These are phyloP conservation scores for Tinospora cordifolia DNA, from an alignment of 164 flowering plant genomes.

Conservation along the genomic window DNA sequence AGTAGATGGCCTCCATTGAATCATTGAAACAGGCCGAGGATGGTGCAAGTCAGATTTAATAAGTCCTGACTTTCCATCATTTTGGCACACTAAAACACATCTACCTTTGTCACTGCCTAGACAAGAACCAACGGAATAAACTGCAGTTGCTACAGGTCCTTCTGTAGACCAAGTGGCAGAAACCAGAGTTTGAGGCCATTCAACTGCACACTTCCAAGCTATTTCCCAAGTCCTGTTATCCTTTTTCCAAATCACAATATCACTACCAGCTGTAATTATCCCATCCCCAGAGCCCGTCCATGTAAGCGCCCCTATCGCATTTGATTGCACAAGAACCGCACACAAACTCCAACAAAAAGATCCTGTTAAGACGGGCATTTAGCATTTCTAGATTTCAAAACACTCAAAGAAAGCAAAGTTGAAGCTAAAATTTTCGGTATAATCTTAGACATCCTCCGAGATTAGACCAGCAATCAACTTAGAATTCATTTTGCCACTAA, in stretches of 20 bases:
- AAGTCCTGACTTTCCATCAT: slow-evolving; percentile 36
- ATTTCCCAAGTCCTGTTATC: slow-evolving; percentile 64
- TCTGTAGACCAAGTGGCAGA: slow-evolving; percentile 74
- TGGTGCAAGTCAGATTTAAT: slow-evolving; percentile 47
- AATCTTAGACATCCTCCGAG: background rate
- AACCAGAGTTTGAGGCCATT: slow-evolving; percentile 63
- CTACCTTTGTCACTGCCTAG: slow-evolving; percentile 19
- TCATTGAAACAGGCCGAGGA: slow-evolving; percentile 69
- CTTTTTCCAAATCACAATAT: slow-evolving; percentile 74
- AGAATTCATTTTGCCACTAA: background rate
- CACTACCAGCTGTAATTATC: slow-evolving; percentile 65
- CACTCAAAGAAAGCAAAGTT: background rate
- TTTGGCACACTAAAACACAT: slow-evolving; percentile 44
- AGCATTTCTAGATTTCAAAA: slow-evolving; percentile 6
- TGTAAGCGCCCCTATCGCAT: slow-evolving; percentile 54
- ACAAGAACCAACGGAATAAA: slow-evolving; percentile 25
- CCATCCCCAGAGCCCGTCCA: slow-evolving; percentile 99
- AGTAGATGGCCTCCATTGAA: slow-evolving; percentile 81
- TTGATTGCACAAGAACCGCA: slow-evolving; percentile 58
- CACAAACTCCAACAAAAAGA: slow-evolving; percentile 94
- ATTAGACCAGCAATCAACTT: background rate
- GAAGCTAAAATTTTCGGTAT: background rate
- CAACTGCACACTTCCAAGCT: slow-evolving; percentile 60
- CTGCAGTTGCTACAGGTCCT: slow-evolving; percentile 66
- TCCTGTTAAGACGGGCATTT: slow-evolving; percentile 58